A percentile compares a stretch with the other conserved stretches of the same genome.
phyloP scores from a whole-genome alignment of 73 alveolate genomes.

The Paramecium bursaria region DNA sequence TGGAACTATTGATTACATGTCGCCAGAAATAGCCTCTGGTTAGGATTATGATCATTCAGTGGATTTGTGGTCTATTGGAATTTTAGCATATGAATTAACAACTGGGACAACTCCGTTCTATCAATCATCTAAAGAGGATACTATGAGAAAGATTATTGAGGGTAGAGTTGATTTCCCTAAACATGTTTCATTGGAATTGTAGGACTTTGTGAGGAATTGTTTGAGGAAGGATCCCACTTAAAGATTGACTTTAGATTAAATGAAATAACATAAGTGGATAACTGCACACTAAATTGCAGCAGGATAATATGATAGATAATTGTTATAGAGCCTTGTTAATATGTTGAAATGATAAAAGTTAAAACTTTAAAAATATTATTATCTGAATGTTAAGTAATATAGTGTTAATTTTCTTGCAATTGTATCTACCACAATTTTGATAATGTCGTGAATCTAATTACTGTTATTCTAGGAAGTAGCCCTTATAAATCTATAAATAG shows the following conservation, averaged over 20 bases:
- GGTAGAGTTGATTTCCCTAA: slow-evolving; percentile 64
- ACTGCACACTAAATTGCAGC: slow-evolving; percentile 1
- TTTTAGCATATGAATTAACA: slow-evolving; percentile 79
- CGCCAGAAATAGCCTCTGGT: slow-evolving; percentile 90
- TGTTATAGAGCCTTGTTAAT: background rate
- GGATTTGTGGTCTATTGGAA: slow-evolving; percentile 88
- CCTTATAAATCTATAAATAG: no score
- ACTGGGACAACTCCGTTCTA: slow-evolving; percentile 87
- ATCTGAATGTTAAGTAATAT: no score
- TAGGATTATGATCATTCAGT: slow-evolving; percentile 79
- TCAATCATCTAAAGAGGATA: slow-evolving; percentile 66
- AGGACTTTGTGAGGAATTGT: slow-evolving; percentile 31
- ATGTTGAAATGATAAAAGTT: slow-evolving; percentile 49
- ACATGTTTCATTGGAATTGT: slow-evolving; percentile 42
- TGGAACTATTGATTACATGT: slow-evolving; percentile 95
- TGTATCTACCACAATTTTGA: no score
- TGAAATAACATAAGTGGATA: slow-evolving; percentile 41
- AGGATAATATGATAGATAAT: slow-evolving; percentile 44
- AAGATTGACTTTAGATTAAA: slow-evolving; percentile 38
- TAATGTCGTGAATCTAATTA: no score
- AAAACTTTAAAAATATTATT: no score
- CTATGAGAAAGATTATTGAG: slow-evolving; percentile 57
- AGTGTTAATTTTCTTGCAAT: no score
- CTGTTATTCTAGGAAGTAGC: no score
- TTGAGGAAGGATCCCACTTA: slow-evolving; percentile 50